phyloP scores from a whole-genome alignment of 345 rosid species.

The Isatis tinctoria region DNA sequence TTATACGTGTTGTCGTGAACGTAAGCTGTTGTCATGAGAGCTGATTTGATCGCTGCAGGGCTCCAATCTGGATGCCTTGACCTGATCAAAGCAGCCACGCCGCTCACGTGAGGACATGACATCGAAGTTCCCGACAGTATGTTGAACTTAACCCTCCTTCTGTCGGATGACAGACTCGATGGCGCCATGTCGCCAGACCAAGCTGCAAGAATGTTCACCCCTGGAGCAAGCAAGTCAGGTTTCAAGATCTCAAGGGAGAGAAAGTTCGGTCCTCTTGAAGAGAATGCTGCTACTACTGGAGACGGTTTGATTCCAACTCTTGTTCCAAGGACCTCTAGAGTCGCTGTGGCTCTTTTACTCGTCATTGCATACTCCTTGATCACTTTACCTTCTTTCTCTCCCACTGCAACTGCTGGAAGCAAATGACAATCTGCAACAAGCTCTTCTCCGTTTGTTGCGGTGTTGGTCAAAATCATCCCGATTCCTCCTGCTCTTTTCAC shows the following conservation, averaged over 20 bases:
- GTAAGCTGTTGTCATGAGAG: slow-evolving; percentile 92
- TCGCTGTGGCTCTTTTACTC: slow-evolving; percentile 43
- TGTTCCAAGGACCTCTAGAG: slow-evolving; percentile 48
- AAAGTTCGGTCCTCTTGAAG: slow-evolving; percentile 70
- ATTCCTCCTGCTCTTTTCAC: slow-evolving; percentile 68
- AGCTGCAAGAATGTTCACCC: slow-evolving; percentile 77
- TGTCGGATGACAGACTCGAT: slow-evolving; percentile 71
- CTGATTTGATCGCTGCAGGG: slow-evolving; percentile 86
- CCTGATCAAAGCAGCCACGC: slow-evolving; percentile 80
- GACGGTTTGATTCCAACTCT: slow-evolving; percentile 60
- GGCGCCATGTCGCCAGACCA: slow-evolving; percentile 70
- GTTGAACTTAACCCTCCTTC: slow-evolving; percentile 65
- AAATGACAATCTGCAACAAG: slow-evolving; percentile 88
- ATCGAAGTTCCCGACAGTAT: slow-evolving; percentile 89
- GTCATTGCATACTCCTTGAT: slow-evolving; percentile 57
- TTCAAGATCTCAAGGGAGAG: slow-evolving; percentile 58
- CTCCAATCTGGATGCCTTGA: slow-evolving; percentile 94
- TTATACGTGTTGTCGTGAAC: slow-evolving; percentile 67
- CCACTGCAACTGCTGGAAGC: slow-evolving; percentile 77
- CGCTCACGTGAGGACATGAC: slow-evolving; percentile 98
- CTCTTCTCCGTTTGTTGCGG: slow-evolving; percentile 82
- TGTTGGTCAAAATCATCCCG: slow-evolving; percentile 60
- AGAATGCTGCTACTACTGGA: slow-evolving; percentile 71
- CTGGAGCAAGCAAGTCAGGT: slow-evolving; percentile 69
- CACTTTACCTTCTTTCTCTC: slow-evolving; percentile 68